Conservation (phyloP, 768 basidiomycete genomes). For the Sporobolomyces phaffii region DNA sequence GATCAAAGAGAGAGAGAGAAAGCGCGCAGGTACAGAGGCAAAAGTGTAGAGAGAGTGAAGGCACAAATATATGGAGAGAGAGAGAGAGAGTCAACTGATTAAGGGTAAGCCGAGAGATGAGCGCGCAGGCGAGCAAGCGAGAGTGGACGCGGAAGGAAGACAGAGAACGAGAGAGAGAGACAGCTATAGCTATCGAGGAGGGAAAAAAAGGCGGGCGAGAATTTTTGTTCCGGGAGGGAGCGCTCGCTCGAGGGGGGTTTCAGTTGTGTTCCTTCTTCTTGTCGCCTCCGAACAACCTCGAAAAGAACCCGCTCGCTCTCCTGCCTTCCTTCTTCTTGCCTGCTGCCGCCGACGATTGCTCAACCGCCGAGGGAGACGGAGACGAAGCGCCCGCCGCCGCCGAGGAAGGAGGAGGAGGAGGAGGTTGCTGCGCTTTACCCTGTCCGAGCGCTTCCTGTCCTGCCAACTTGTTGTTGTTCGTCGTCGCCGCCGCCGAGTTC, state of each 20-base stretch:
- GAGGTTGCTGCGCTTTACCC: too few relatives aligned
- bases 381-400: too few relatives aligned
- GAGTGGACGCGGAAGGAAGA: not conserved
- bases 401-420: too few relatives aligned
- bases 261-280: conserved; percentile 11
- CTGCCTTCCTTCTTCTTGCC: conserved; percentile 6
- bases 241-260: not conserved
- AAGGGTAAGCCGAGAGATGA: not conserved
- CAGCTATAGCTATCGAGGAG: too few relatives aligned
- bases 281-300: conserved; percentile 15
- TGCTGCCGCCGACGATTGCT: not conserved
- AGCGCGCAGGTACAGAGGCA: not conserved
- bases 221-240: not conserved
- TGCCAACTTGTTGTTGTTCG: not conserved
- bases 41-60: not conserved
- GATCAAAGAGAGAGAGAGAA: not conserved
- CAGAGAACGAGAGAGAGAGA: not conserved
- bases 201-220: too few relatives aligned
- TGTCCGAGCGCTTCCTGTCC: conserved; percentile 10
- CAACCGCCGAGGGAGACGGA: not conserved
- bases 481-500: too few relatives aligned
- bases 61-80: not conserved
- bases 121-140: too few relatives aligned
- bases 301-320: conserved; percentile 10
- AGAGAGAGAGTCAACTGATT: not conserved